phyloP scores from a whole-genome alignment of 306 rosid species.

The Potentilla sterilis region DNA sequence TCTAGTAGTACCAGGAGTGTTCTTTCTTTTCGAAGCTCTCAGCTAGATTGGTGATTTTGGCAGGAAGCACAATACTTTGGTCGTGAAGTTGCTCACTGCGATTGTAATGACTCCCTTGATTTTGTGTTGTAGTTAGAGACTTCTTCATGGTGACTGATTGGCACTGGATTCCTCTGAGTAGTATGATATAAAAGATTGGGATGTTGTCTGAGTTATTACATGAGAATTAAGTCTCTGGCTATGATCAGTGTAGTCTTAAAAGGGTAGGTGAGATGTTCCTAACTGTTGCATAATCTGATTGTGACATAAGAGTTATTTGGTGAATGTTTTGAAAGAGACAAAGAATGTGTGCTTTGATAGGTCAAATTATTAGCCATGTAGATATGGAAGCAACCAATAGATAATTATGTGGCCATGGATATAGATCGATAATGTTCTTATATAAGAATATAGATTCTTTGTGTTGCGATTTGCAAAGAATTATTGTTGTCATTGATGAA shows the following conservation, averaged over 20 bases:
- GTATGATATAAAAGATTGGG: constrained; percentile 16
- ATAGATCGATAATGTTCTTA: not conserved
- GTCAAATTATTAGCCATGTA: constrained; percentile 18
- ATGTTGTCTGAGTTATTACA: constrained; percentile 48
- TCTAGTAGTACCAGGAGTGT: constrained; percentile 51
- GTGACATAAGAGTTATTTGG: constrained; percentile 12
- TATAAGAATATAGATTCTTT: not conserved
- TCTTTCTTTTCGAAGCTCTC: constrained; percentile 51
- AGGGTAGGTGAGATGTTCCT: constrained; percentile 42
- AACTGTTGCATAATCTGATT: constrained; percentile 28
- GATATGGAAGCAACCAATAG: constrained; percentile 1
- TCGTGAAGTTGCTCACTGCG: constrained; percentile 42
- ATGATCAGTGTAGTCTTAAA: constrained; percentile 25
- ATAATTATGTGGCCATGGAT: constrained; percentile 27
- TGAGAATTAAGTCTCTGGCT: constrained; percentile 74
- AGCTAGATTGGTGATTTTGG: constrained; percentile 42
- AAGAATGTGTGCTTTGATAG: constrained; percentile 22
- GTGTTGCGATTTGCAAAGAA: not conserved
- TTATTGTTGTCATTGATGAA: not conserved
- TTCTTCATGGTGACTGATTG: constrained; percentile 43
- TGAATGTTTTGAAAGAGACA: constrained; percentile 8
- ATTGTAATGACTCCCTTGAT: constrained; percentile 31
- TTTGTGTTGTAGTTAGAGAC: constrained; percentile 39
- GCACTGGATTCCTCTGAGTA: constrained; percentile 21
- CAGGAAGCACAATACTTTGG: constrained; percentile 64